Evolutionary conservation across 768 basidiomycete species (phyloP).

Genomic region (Dacryopinax spathularia): DNA sequence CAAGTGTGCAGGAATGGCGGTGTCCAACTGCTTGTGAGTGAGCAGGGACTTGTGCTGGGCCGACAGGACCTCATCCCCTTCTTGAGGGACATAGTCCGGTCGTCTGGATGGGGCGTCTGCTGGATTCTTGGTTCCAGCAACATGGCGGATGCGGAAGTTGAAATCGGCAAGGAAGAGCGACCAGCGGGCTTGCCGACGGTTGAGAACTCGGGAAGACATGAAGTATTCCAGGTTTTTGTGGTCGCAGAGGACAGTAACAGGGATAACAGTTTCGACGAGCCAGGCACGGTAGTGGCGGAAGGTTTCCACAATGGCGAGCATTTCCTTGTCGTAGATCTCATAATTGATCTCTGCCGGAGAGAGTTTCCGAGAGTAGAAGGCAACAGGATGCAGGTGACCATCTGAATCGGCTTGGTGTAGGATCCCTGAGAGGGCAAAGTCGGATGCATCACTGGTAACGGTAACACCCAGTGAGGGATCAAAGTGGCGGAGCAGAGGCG

Average conservation of each 20-base stretch:
- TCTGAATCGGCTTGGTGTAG: slow-evolving; percentile 2
- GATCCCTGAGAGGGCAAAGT: slow-evolving; percentile 7
- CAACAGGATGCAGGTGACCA: slow-evolving; percentile 5
- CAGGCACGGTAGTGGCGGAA: not conserved
- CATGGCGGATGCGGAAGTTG: slow-evolving; percentile 8
- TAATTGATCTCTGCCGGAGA: slow-evolving; percentile 12
- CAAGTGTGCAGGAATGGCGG: too few species aligned
- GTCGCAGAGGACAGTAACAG: too few species aligned
- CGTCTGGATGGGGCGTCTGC: not conserved
- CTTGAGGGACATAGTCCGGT: not conserved
- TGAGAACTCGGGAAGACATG: slow-evolving; percentile 12
- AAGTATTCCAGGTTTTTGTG: too few species aligned
- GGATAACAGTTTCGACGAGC: not conserved
- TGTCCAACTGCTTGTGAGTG: too few species aligned
- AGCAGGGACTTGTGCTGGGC: too few species aligned
- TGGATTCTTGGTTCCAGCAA: slow-evolving; percentile 5
- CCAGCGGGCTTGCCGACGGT: slow-evolving; percentile 18
- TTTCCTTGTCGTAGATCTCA: slow-evolving; percentile 21
- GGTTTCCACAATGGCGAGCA: slow-evolving; percentile 19
- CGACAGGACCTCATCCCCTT: not conserved
- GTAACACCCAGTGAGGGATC: not conserved
- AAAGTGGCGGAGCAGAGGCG: slow-evolving; percentile 1
- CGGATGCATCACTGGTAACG: not conserved
- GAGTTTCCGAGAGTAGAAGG: slow-evolving; percentile 4
- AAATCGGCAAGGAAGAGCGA: slow-evolving; percentile 3